Evolutionary conservation across 768 basidiomycete species (phyloP).

Genomic region (Pseudohyphozyma bogoriensis): DNA sequence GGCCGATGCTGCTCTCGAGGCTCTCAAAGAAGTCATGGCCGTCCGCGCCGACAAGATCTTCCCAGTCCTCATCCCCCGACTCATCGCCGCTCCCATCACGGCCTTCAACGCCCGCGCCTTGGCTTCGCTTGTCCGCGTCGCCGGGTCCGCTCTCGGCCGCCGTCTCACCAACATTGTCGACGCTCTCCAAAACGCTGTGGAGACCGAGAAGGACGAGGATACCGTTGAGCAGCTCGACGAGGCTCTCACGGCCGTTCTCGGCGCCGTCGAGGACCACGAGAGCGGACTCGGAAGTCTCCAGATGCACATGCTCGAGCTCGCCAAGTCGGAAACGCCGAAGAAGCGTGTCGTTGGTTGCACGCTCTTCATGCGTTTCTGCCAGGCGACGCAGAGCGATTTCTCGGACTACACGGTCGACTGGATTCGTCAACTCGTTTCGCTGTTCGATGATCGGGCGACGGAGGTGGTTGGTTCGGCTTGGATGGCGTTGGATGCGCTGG

Average conservation of each 20-base stretch:
- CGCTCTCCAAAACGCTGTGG: constrained; percentile 66
- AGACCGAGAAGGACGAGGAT: constrained; percentile 57
- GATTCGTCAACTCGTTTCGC: constrained; percentile 75
- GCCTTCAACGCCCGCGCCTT: constrained; percentile 90
- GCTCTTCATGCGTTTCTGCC: constrained; percentile 72
- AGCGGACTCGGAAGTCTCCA: constrained; percentile 73
- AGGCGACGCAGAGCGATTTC: constrained; percentile 67
- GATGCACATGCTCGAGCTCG: constrained; percentile 81
- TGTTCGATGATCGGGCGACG: constrained; percentile 58
- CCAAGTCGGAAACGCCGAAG: constrained; percentile 58
- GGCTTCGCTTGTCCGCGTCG: constrained; percentile 82
- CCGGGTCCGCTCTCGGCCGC: constrained; percentile 77
- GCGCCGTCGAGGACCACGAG: constrained; percentile 71
- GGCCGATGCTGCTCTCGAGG: constrained; percentile 91
- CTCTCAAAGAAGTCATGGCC: constrained; percentile 63
- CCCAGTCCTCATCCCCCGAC: constrained; percentile 89
- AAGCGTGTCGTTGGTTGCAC: constrained; percentile 70
- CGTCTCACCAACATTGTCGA: constrained; percentile 67
- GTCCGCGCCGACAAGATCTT: constrained; percentile 90
- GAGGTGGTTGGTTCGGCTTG: constrained; percentile 64
- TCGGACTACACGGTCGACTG: constrained; percentile 85
- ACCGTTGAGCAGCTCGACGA: constrained; percentile 59
- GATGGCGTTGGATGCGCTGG: constrained; percentile 70
- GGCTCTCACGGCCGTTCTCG: constrained; percentile 62
- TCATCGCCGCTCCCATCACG: constrained; percentile 81